Evolutionary conservation across 805 yeast genomes (phyloP).

Genomic region (Candida piceae): DNA sequence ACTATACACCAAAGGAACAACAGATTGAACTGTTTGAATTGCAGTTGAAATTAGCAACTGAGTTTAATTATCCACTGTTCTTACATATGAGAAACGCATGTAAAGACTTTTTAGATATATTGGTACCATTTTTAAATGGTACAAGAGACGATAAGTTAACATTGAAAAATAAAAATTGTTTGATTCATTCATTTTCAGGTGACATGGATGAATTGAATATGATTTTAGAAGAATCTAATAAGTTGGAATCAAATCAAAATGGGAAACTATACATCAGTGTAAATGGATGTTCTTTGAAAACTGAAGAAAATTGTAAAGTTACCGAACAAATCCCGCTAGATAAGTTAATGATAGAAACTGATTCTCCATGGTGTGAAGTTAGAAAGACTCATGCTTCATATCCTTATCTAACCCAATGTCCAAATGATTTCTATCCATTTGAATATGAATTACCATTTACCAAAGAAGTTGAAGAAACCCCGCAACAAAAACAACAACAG

Average conservation of each 20-base stretch:
- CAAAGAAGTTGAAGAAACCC: background rate
- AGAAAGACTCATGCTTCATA: constrained; percentile 76
- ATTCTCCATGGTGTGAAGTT: constrained; percentile 98
- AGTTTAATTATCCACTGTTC: constrained; percentile 68
- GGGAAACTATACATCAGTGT: constrained; percentile 60
- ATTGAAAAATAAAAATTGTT: constrained; percentile 49
- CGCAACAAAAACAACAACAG: background rate
- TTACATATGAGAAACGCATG: constrained; percentile 86
- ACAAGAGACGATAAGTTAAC: constrained; percentile 28
- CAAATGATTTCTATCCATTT: constrained; percentile 51
- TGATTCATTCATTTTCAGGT: constrained; percentile 95
- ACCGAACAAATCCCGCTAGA: constrained; percentile 65
- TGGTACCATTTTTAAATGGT: constrained; percentile 55
- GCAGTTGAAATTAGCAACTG: constrained; percentile 66
- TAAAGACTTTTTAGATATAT: constrained; percentile 64
- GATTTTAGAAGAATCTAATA: constrained; percentile 46
- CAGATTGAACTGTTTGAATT: constrained; percentile 64
- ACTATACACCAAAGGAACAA: constrained; percentile 61
- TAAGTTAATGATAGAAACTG: constrained; percentile 80
- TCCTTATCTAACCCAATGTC: constrained; percentile 48
- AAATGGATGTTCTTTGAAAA: constrained; percentile 89
- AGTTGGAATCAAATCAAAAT: background rate
- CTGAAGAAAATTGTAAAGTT: constrained; percentile 65
- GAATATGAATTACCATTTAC: background rate
- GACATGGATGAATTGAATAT: constrained; percentile 54